Evolutionary conservation across 108 stramenopile genomes (phyloP).

Genomic region (Cyclotella choctawhatcheeana): DNA sequence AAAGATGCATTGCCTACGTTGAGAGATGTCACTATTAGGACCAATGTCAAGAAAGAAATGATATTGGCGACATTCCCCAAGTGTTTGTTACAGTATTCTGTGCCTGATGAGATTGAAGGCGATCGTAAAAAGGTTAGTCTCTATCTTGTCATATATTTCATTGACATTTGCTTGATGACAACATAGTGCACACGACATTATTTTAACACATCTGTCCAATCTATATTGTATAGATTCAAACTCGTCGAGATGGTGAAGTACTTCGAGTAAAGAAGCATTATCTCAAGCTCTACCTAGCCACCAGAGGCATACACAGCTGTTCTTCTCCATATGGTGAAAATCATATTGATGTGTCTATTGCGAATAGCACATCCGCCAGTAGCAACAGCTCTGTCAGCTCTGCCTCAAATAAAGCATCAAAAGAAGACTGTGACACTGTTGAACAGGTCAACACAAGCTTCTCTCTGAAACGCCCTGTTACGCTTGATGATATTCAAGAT

Average conservation of each 20-base stretch:
- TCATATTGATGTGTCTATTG: not conserved
- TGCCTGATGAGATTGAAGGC: slow-evolving; percentile 35
- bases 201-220: not conserved
- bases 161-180: not conserved
- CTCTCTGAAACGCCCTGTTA: slow-evolving; percentile 12
- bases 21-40: slow-evolving; percentile 55
- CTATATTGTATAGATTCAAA: slow-evolving; percentile 30
- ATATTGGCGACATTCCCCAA: slow-evolving; percentile 53
- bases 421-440: not conserved
- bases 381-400: not conserved
- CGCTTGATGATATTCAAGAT: slow-evolving; percentile 6
- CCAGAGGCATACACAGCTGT: slow-evolving; percentile 39
- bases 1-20: slow-evolving; percentile 43
- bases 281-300: slow-evolving; percentile 53
- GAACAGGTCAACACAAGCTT: not conserved
- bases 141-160: not conserved
- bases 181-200: not conserved
- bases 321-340: slow-evolving; percentile 9
- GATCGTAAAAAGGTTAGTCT: slow-evolving; percentile 42
- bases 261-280: slow-evolving; percentile 58
- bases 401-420: not conserved
- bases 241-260: slow-evolving; percentile 52
- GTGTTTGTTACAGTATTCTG: slow-evolving; percentile 37
- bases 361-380: not conserved
- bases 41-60: slow-evolving; percentile 37